Base-by-base conservation (phyloP, 208 protist species). In the Wallacemonas sp. region DNA sequence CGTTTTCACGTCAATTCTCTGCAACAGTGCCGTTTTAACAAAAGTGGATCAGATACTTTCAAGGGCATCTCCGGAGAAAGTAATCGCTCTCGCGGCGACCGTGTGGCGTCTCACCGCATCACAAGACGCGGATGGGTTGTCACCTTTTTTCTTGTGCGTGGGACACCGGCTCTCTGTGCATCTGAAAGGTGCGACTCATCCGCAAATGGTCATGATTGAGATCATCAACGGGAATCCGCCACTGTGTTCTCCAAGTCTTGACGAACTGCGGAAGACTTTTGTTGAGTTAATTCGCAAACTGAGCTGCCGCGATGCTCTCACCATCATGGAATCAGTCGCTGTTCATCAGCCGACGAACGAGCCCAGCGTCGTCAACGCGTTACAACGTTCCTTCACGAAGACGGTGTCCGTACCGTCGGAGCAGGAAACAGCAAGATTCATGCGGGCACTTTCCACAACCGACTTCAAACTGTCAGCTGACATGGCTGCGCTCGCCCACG, bases 121-220 rank as follows among this genome's bases (percentile, higher is more conserved):
- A 55, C 26, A 63, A 30, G 21, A 32, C 63, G 12, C 46, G 19
- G 34, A 69, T 61, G 61, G 41, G 62, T 5, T 61, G 63, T 29
- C 30, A 61, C n/a, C 52, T 58, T 58, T 58, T 39, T 39, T 58
- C 11, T 58, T 12, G 9, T 43, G 9, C 38, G 52, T 21, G 8
- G 32, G 14, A 2, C 52, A 39, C n/a, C 52, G 38, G 16, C 19
- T 58, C 8, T 24, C 29, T 11, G 8, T 24, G 14, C 11, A 41
- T 16, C 6, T 58, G 32, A 58, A 38, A 27, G n/a, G 8, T 33
- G 26, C 32, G 8, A 8, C 2, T 24, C 4, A 33, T 11, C 52
- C 30, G 3, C 4, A 11, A n/a, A 9, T 9, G 3, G 8, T 19
- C 30, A 14, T 39, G 52, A 4, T 39, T 11, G 2, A n/a, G 3